phyloP scores from a whole-genome alignment of 768 basidiomycete species.

The Xanthoconium purpureum region DNA sequence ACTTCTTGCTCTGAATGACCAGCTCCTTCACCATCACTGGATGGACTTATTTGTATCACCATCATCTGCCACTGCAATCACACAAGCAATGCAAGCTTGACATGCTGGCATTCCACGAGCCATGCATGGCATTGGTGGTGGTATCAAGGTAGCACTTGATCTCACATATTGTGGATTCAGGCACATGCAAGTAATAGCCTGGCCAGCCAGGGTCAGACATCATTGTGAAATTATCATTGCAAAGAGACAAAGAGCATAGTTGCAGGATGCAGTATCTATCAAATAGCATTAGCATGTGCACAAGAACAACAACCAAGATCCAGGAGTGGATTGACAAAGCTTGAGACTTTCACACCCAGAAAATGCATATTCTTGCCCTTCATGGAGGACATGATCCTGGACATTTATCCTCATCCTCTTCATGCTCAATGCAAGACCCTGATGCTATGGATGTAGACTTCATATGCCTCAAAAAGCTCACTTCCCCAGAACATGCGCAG shows the following conservation, averaged over 20 bases:
- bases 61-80: conserved; percentile 73
- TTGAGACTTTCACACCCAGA: too few species aligned
- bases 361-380: too few species aligned
- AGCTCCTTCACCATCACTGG: conserved; percentile 84
- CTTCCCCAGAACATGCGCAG: too few species aligned
- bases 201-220: conserved; percentile 96
- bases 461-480: too few species aligned
- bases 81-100: conserved; percentile 71
- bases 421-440: too few species aligned
- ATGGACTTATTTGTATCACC: conserved; percentile 63
- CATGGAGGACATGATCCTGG: too few species aligned
- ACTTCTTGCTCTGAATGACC: conserved; percentile 74
- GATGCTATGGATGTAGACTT: too few species aligned
- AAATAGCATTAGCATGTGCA: too few species aligned
- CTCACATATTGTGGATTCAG: conserved; percentile 99
- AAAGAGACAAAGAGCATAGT: conserved; percentile 98
- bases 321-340: too few species aligned
- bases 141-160: conserved; percentile 99
- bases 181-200: conserved; percentile 92
- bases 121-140: conserved; percentile 79
- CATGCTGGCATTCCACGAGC: conserved; percentile 78
- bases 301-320: too few species aligned
- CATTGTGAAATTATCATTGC: conserved; percentile 93
- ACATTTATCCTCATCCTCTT: too few species aligned
- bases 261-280: too few species aligned